Percentiles rank a stretch among this genome's conserved stretches.
Conservation (phyloP, 1,284 basidiomycete genomes). For the Naganishia liquefaciens region DNA sequence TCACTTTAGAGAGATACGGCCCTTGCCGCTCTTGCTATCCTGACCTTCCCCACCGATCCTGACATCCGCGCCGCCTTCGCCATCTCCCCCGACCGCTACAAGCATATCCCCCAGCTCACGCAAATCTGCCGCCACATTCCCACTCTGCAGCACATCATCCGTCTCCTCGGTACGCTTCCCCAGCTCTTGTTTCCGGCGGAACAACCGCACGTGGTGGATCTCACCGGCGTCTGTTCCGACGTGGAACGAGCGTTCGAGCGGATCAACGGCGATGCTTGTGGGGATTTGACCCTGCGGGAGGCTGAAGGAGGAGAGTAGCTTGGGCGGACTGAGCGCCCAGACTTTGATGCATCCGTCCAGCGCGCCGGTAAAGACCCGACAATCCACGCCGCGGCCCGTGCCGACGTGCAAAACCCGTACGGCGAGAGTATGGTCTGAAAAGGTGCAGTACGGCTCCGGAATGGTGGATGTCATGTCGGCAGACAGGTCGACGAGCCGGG, state of each 20-base stretch:
- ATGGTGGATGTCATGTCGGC: slow-evolving; percentile 62
- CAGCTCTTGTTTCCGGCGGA: slow-evolving; percentile 60
- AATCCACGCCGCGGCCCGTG: slow-evolving; percentile 72
- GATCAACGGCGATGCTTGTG: slow-evolving; percentile 70
- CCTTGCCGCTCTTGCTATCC: slow-evolving; percentile 57
- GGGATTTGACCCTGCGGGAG: slow-evolving; percentile 64
- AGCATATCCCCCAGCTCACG: slow-evolving; percentile 46
- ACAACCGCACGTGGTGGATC: slow-evolving; percentile 78
- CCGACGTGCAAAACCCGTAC: slow-evolving; percentile 80
- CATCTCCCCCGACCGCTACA: slow-evolving; percentile 76
- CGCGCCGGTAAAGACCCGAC: slow-evolving; percentile 76
- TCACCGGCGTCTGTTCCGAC: slow-evolving; percentile 71
- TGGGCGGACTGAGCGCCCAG: slow-evolving; percentile 76
- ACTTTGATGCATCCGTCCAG: slow-evolving; percentile 89
- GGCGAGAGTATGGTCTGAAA: slow-evolving; percentile 89
- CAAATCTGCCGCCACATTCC: slow-evolving; percentile 47
- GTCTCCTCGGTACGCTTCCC: slow-evolving; percentile 30
- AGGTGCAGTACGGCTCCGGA: slow-evolving; percentile 72
- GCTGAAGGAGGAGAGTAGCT: slow-evolving; percentile 79
- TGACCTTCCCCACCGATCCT: slow-evolving; percentile 62
- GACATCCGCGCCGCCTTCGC: slow-evolving; percentile 64
- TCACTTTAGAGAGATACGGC: slow-evolving; percentile 65
- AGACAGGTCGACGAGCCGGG: slow-evolving; percentile 65
- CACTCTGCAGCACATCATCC: slow-evolving; percentile 8
- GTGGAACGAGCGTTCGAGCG: slow-evolving; percentile 83